These are phyloP conservation scores for Cyclanthera cordifolia DNA, from an alignment of 306 rosid species.

Conservation along the genomic window DNA sequence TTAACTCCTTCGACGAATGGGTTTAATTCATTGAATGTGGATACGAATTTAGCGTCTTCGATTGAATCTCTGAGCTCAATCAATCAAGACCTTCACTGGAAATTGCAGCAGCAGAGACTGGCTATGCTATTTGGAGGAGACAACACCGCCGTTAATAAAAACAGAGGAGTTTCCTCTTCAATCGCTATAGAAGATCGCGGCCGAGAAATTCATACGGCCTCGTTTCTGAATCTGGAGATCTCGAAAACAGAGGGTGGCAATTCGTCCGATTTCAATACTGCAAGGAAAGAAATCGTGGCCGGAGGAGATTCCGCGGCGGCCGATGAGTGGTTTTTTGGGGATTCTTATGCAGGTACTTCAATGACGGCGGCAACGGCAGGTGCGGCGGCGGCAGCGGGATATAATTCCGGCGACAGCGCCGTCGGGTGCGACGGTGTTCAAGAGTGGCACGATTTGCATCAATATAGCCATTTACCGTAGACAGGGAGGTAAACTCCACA, in stretches of 20 bases:
- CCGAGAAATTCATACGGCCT: conserved; percentile 12
- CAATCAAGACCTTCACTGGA: conserved; percentile 97
- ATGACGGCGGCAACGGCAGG: conserved; percentile 27
- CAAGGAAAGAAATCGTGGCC: conserved; percentile 23
- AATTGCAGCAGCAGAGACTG: conserved; percentile 59
- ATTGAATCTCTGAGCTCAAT: conserved; percentile 87
- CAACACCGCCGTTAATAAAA: conserved; percentile 3
- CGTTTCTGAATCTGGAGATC: conserved; percentile 31
- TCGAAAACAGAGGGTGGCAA: conserved; percentile 15
- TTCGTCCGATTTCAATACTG: background rate
- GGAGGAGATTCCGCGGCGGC: conserved; percentile 34
- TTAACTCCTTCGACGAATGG: background rate
- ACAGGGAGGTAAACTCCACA: conserved; percentile 6
- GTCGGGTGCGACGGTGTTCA: conserved; percentile 37
- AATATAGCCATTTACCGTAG: conserved; percentile 65
- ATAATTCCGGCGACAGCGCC: conserved; percentile 20
- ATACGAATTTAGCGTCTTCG: conserved; percentile 41
- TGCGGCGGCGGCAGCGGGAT: conserved; percentile 26
- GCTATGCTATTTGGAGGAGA: conserved; percentile 47
- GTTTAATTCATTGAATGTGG: conserved; percentile 24
- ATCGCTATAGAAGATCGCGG: background rate
- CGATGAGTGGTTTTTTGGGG: conserved; percentile 77
- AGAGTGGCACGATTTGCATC: conserved; percentile 70
- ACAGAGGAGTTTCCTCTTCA: background rate
- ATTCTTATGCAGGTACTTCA: conserved; percentile 31